Base-by-base conservation (phyloP, 2,329 filamentous ascomycete genomes). In the Pyricularia pennisetigena region DNA sequence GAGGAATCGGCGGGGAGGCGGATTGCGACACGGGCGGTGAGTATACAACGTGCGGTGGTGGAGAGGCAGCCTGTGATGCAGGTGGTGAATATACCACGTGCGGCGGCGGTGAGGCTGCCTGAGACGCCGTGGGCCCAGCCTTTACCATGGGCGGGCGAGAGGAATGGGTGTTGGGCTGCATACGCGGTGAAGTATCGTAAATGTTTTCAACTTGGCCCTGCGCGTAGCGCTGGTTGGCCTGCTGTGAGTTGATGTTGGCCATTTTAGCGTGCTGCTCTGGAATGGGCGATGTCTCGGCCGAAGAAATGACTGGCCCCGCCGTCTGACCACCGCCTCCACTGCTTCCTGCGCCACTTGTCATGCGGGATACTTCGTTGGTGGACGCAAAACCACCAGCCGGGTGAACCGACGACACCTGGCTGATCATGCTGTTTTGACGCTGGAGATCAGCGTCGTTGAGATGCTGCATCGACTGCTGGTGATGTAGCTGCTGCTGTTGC, bases 151-250 rank as follows among this genome's bases (percentile, higher is more conserved):
- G 29, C 10, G 63, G 30, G 16, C n/a, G 49, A 30, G 35, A 35
- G 5, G 49, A 32, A 20, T 16, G 54, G 30, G 24, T 64, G 30
- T 41, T 65, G n/a, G 49, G 14, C 41, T 24, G 61, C 59, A 49
- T 26, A 49, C 57, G 64, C 10, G 64, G 68, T 26, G 57, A 68
- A 20, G 77, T 76, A 41, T 75, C 72, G 70, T 80, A 79, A 7
- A 80, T 71, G 68, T 79, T 75, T 8, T 78, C 75, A 24, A 74
- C 73, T 67, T 65, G 54, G 65, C 67, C 30, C 68, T 68, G 9
- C 23, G 41, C 24, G 32, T 65, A n/a, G n/a, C 63, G 63, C 28
- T 70, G 69, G 30, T 74, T 72, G 20, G 66, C 67, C 59, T 71
- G 68, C 4, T 69, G 69, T 3, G 71, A 69, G 29, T 66, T 30